Base-by-base conservation (phyloP, 2,329 filamentous ascomycete genomes). In the Dichotomopilus funicola region DNA sequence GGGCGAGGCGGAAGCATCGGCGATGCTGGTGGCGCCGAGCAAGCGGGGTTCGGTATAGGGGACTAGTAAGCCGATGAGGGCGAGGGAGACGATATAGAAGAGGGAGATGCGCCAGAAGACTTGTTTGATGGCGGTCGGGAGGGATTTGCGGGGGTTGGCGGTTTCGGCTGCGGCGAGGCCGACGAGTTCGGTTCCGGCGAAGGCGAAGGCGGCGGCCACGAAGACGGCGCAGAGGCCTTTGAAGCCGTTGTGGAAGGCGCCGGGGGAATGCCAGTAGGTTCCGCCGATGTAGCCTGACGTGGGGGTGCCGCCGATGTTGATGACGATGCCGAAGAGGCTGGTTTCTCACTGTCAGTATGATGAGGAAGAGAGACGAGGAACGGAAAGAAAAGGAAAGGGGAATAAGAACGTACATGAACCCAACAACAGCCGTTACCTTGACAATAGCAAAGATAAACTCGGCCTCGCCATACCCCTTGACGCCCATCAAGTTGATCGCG, bases 71-170 rank as follows among this genome's bases (percentile, higher is more conserved):
- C 78, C 78, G 12, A 80, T 73, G 9, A 80, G 75, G 51, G 78
- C 71, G 11, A 81, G 71, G 38, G 77, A 77, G 2, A 81, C 68
- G 47, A 81, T 68, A 59, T 81, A 81, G 61, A 81, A 81, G 59
- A 80, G 66, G 0, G 75, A 78, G 57, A 81, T 80, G 61, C 78
- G 76, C 78, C 78, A 81, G 56, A 81, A 81, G 36, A 81, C 88
- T 67, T 95, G 90, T 73, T 94, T 95, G 64, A 92, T 85, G 5
- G 91, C 91, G 1, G 83, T 85, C 0, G 91, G 91, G 1, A 96
- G 78, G 0, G 86, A 81, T 66, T 88, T 85, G 55, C 82, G 78
- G 0, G 87, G 87, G 65, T 89, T 88, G 8, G 73, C 71, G 0
- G 86, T 82, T 69, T 91, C 87, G 6, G 86, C 86, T 0, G 86